These are phyloP conservation scores for Amaranthus palmeri DNA, from an alignment of 148 eudicot species.

Conservation along the genomic window DNA sequence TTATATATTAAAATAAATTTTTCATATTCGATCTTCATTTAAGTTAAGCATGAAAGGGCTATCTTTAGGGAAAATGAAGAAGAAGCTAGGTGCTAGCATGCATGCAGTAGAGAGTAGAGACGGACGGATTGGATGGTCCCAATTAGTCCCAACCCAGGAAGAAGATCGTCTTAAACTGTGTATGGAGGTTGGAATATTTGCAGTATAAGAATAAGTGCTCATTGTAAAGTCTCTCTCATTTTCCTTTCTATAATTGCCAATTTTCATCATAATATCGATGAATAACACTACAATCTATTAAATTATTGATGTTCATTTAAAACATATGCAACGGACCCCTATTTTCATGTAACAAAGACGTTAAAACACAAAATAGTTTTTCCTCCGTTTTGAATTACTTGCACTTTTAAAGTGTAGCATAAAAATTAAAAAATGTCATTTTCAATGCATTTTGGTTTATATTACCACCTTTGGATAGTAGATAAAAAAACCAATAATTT, in stretches of 20 bases:
- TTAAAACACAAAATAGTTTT: background rate
- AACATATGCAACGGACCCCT: background rate
- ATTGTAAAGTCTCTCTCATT: constrained; percentile 22
- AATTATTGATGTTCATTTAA: background rate
- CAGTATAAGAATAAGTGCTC: constrained; percentile 4
- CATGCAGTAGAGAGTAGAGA: background rate
- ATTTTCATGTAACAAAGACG: background rate
- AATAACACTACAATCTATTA: background rate
- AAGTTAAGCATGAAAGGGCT: too few species aligned
- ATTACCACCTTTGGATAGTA: too few species aligned
- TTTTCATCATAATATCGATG: background rate
- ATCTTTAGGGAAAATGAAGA: background rate
- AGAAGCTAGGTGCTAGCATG: background rate
- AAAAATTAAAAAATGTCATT: too few species aligned
- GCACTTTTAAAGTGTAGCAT: too few species aligned
- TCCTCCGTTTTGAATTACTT: background rate
- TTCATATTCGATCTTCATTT: too few species aligned
- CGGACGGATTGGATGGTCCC: constrained; percentile 4
- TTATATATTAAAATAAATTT: too few species aligned
- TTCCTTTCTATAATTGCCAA: constrained; percentile 2
- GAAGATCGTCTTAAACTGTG: background rate
- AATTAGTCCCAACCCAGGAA: background rate
- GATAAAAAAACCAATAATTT: too few species aligned
- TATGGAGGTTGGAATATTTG: constrained; percentile 14
- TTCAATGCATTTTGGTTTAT: too few species aligned